Evolutionary conservation across 192 early-diverging fungal species (phyloP), one percentile per base, ranked within the genome.

Genomic region (Rhizophagus prolifer): DNA sequence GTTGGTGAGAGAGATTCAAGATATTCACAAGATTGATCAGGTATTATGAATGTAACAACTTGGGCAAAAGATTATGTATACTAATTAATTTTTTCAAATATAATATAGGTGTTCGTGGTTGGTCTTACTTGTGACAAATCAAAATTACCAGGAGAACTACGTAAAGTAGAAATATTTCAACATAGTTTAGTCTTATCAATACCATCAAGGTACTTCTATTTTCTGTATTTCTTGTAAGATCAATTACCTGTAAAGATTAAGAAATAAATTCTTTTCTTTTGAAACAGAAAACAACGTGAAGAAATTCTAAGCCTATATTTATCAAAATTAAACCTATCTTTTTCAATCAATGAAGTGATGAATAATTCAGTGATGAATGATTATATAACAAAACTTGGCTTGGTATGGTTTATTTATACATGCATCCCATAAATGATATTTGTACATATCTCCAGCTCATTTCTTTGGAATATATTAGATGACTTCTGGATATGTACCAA

Each of bases 401-500:
- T n/a, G 60, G 58, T 62, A 73, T 75, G n/a, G 66, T 73, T 59
- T 68, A 69, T 59, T 73, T 82, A 58, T 58, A 30, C 19, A 59
- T 1, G n/a, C 6, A 38, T 4, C 4, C 26, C 30, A 31, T 50
- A 12, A 58, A 4, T 72, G 5, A 38, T 30, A 30, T 31, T 30
- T 30, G 9, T 9, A 34, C 23, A 23, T 3, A 8, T 46, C 58
- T 10, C 31, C 58, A 26, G 6, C 9, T 9, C 14, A 58, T 25
- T 66, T 70, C 31, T 64, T 21, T 71, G 3, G 9, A 63, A n/a
- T 14, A 12, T 34, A 19, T 14, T 76, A 92, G 89, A 65, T 82
- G 64, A 90, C 90, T 2, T 86, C 90, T 1, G 90, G 91, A 23
- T 92, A 86, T 75, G 83, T 90, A 7, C 85, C 86, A 14, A 79